Conservation (phyloP, 495 filamentous ascomycete genomes). For the Lophiotrema nucula region DNA sequence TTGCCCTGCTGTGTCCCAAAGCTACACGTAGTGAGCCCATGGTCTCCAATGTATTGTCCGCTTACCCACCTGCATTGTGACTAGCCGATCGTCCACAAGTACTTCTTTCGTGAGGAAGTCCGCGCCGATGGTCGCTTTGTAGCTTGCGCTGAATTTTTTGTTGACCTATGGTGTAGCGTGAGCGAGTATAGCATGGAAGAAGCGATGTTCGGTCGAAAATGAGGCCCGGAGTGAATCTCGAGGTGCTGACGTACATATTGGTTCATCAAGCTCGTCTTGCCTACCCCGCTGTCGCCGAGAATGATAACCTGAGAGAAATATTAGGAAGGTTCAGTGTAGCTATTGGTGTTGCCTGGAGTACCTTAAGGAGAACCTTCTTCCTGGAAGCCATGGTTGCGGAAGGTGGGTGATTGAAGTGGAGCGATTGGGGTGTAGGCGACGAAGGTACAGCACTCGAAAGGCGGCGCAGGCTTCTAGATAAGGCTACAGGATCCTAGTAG, state of each 20-base stretch:
- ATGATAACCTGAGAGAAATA: conserved; percentile 96
- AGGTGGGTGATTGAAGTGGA: background rate
- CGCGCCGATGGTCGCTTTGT: conserved; percentile 98
- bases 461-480: no score
- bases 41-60: background rate
- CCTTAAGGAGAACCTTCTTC: conserved; percentile 98
- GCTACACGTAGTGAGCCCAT: conserved; percentile 51
- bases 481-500: no score
- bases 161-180: conserved; percentile 78
- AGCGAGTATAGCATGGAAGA: no score
- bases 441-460: no score
- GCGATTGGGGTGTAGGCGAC: background rate
- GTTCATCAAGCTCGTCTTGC: conserved; percentile 99
- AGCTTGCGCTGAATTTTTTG: conserved; percentile 99
- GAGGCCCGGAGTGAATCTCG: no score
- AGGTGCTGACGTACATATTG: conserved; percentile 82
- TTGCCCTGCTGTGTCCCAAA: conserved; percentile 98
- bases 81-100: conserved; percentile 90
- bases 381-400: conserved; percentile 69
- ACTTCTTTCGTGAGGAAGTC: conserved; percentile 99
- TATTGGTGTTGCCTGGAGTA: conserved; percentile 40
- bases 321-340: no score
- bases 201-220: no score
- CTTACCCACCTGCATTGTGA: conserved; percentile 89
- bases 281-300: conserved; percentile 95